Conservation (phyloP, 805 yeast species). For the Saturnispora quitensis region DNA sequence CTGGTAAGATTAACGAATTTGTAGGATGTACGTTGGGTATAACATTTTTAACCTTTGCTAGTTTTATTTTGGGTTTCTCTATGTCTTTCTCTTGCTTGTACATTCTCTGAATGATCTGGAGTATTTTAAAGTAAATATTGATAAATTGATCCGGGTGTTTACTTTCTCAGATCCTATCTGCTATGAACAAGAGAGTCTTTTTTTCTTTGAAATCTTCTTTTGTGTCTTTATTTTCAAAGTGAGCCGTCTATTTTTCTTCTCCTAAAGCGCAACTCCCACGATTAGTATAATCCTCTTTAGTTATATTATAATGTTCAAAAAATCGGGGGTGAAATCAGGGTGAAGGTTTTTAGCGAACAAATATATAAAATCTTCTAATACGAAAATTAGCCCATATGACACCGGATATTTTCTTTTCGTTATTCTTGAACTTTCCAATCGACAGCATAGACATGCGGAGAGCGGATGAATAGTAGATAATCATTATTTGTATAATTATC, state of each 20-base stretch:
- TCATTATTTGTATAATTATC: no score
- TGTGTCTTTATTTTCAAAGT: no score
- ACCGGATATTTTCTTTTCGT: neutral
- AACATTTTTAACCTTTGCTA: conserved; percentile 9
- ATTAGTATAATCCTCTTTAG: neutral
- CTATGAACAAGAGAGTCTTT: neutral
- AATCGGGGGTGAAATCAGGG: neutral
- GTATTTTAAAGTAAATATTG: neutral
- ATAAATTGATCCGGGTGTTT: neutral
- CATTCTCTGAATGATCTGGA: neutral
- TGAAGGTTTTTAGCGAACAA: neutral
- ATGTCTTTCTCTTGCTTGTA: neutral
- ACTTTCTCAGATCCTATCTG: neutral
- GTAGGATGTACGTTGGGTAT: conserved; percentile 20
- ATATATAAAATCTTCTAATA: neutral
- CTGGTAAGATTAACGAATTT: conserved; percentile 21
- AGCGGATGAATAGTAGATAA: no score
- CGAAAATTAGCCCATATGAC: neutral
- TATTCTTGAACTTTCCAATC: neutral
- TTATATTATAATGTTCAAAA: neutral
- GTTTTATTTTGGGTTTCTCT: neutral
- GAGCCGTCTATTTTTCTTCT: no score
- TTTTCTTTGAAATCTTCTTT: neutral
- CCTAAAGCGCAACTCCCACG: neutral
- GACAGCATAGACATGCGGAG: neutral